A percentile compares a stretch with the other conserved stretches of the same genome.
phyloP scores from a whole-genome alignment of 345 rosid species.

The Euphorbia lathyris region DNA sequence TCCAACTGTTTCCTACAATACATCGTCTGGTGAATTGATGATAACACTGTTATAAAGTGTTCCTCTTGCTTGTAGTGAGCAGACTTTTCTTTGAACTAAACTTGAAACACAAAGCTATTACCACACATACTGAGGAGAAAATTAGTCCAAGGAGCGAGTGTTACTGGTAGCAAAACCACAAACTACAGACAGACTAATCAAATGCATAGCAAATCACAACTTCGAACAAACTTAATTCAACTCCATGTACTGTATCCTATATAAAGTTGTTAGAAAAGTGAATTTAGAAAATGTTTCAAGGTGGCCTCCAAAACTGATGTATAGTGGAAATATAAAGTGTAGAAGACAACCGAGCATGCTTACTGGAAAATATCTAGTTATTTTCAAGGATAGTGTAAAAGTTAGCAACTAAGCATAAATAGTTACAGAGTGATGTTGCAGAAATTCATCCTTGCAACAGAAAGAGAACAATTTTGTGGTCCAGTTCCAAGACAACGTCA shows the following conservation, averaged over 20 bases:
- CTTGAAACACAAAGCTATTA: no score
- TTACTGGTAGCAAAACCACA: not conserved
- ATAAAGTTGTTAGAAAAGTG: not conserved
- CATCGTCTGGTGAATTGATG: no score
- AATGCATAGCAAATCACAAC: not conserved
- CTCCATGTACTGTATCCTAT: not conserved
- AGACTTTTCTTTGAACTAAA: no score
- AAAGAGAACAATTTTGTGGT: not conserved
- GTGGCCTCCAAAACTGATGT: not conserved
- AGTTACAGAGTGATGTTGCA: not conserved
- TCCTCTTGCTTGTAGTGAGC: no score
- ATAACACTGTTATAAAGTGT: no score
- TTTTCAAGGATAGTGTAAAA: not conserved
- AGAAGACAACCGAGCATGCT: not conserved
- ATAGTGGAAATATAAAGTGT: not conserved
- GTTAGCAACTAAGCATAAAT: not conserved
- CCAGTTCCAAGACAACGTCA: not conserved
- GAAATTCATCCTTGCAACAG: constrained; percentile 1
- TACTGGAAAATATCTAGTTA: not conserved
- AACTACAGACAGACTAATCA: not conserved
- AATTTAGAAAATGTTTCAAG: not conserved
- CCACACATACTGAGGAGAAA: no score
- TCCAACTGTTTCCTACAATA: no score
- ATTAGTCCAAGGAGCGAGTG: not conserved
- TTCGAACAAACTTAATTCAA: not conserved